Base-by-base conservation (phyloP, 2,329 filamentous ascomycete genomes). In the Tolypocladium sp. region DNA sequence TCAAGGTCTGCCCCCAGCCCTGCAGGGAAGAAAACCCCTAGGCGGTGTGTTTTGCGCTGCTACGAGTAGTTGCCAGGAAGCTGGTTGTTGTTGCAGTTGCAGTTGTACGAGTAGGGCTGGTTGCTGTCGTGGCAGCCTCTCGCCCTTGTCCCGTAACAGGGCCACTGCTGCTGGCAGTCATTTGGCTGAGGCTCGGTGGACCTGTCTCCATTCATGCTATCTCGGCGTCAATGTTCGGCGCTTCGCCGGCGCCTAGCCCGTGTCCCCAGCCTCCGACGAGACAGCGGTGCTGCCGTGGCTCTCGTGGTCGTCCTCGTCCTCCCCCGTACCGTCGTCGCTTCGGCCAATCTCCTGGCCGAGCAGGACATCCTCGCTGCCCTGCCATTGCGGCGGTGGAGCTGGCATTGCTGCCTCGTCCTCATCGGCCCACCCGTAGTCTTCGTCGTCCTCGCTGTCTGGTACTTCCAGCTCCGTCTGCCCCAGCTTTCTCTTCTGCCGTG, bases 341-440 rank as follows among this genome's bases (percentile, higher is more conserved):
- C 74, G 71, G 33, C 75, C 76, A 56, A 78, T 71, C 12, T 74
- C 70, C 52, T 77, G 76, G 55, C 79, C 79, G 5, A 86, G 74
- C 41, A 87, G 73, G 52, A 86, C 73, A 66, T 87, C 85, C 66
- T 88, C 84, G 64, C 84, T 87, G 25, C 84, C 85, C 71, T 87
- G 84, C 83, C 83, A 87, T 68, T 87, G 84, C 10, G 83, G 83
- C n/a, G 84, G 84, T 71, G 80, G 81, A 4, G 74, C 75, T 13
- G 84, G 83, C 65, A 86, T 74, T 56, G 81, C 78, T 58, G 82
- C 80, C 59, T 88, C 86, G 65, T 87, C 85, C 52, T 84, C 82
- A 57, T 88, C 83, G 44, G 81, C 82, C 88, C 88, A 91, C 17
- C 86, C 87, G 66, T 90, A 90, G 66, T 89, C 84, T 63, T 90